Base-by-base conservation (phyloP, 495 filamentous ascomycete species). In the Aspergillus cavernicola region DNA sequence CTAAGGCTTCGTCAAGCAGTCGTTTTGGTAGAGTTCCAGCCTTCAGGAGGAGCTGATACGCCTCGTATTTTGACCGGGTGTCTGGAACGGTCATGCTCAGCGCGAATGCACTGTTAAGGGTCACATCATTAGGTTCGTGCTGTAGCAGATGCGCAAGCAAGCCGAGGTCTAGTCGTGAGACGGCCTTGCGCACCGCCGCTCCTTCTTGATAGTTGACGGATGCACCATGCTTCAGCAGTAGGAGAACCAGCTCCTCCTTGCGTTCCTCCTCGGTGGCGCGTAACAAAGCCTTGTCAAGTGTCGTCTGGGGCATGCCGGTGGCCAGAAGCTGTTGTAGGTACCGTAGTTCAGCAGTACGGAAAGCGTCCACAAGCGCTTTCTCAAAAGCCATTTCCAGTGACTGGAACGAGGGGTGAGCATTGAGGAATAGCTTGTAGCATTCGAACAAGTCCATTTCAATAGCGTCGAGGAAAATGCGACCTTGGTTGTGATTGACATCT, bases 131-230 rank as follows among this genome's bases (percentile, higher is more conserved):
- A 0, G 52, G 52, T 1, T 41, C 35, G 36, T 54, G 42, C 12
- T 46, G 15, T 6, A 54, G 42, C 0, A 54, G 52, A 16, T 40
- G 42, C 11, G 35, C 33, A 16, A 54, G 42, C 23, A 54, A 16
- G 0, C 24, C 12, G 19, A 54, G 11, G 24, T 54, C 52, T 33
- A 40, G 18, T 10, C 43, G 23, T 4, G 33, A 38, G 26, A 54
- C 38, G 1, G 42, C 52, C 13, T 54, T 47, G 15, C 42, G 52
- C n/a, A 54, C 24, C 15, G 42, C 22, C 2, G 33, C 33, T 9
- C 52, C 52, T 20, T 54, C 42, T 26, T 54, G 31, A 19, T 47
- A 54, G 10, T 54, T 54, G 22, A 54, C 28, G 15, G 52, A 54
- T n/a, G 52, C 42, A 12, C 19, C 42, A 33, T 54, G 11, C 15